Percentiles rank a stretch among this genome's conserved stretches.
phyloP scores from a whole-genome alignment of 2,329 filamentous ascomycete genomes.

The Aspergillus pseudonomiae region DNA sequence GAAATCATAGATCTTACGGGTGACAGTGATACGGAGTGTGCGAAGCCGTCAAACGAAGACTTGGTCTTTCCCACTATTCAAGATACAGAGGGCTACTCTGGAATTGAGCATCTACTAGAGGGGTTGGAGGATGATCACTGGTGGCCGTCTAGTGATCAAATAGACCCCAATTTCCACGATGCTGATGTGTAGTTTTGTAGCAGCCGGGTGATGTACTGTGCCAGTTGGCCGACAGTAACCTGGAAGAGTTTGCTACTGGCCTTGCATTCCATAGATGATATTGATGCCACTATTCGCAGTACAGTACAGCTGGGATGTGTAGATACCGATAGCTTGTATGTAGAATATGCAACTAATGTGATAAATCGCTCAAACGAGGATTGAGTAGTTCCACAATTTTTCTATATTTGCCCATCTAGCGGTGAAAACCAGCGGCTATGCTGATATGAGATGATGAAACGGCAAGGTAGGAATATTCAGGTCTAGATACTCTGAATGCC shows the following conservation, averaged over 20 bases:
- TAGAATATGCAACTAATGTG: not conserved
- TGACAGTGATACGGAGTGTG: slow-evolving; percentile 24
- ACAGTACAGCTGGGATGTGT: not conserved
- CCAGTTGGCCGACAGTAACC: not conserved
- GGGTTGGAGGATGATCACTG: slow-evolving; percentile 40
- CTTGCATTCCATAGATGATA: not conserved
- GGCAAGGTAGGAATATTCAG: not conserved
- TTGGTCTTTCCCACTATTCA: not conserved
- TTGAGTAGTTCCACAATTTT: not conserved
- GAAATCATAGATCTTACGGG: slow-evolving; percentile 33
- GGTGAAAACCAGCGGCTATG: not conserved
- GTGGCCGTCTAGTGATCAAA: slow-evolving; percentile 38
- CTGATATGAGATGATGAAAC: not conserved
- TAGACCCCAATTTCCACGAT: slow-evolving; percentile 35
- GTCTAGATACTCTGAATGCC: not conserved
- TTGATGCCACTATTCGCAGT: not conserved
- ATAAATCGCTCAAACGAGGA: not conserved
- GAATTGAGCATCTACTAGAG: not conserved
- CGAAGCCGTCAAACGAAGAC: not conserved
- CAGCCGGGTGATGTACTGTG: not conserved
- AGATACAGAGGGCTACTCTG: not conserved
- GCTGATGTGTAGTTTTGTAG: slow-evolving; percentile 7
- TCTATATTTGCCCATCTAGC: not conserved
- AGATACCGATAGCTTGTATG: not conserved
- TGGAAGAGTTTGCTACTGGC: not conserved